phyloP scores from a whole-genome alignment of 495 filamentous ascomycete species.

The Chaetomium cochliodes region DNA sequence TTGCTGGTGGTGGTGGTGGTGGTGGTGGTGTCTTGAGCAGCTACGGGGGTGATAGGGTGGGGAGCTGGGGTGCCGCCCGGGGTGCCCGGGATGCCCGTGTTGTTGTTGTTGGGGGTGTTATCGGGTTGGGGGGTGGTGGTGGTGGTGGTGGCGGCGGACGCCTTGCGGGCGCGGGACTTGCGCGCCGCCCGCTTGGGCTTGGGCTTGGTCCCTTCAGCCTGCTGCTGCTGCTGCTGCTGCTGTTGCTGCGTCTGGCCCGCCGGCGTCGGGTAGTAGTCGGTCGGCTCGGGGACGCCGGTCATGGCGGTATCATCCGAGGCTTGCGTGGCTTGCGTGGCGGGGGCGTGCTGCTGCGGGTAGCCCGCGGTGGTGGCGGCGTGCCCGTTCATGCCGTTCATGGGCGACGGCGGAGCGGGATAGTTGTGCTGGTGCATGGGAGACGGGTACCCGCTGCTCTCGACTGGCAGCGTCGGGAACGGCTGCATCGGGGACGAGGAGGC shows the following conservation, averaged over 20 bases:
- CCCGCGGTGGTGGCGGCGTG: not conserved
- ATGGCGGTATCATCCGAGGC: not conserved
- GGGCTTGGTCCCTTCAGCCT: not conserved
- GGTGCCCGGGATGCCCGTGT: not conserved
- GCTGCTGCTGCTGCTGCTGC: not conserved
- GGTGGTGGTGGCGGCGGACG: conserved; percentile 1
- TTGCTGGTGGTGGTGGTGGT: not conserved
- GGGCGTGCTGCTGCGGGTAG: not conserved
- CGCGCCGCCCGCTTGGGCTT: not conserved
- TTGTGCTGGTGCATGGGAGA: not conserved
- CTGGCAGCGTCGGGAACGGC: not conserved
- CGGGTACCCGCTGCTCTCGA: not conserved
- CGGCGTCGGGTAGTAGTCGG: not conserved
- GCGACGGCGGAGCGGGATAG: not conserved
- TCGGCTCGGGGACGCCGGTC: not conserved
- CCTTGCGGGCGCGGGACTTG: conserved; percentile 16
- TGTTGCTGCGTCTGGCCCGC: no score
- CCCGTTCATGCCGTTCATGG: conserved; percentile 9
- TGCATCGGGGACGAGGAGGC: not conserved
- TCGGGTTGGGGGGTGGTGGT: not conserved
- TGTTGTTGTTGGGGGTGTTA: not conserved
- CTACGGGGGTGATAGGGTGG: no score
- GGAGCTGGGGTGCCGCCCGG: no score
- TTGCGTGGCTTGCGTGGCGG: not conserved
- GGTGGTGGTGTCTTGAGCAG: not conserved